Evolutionary conservation across 1,284 basidiomycete species (phyloP).

Genomic region (Boletus sp.): DNA sequence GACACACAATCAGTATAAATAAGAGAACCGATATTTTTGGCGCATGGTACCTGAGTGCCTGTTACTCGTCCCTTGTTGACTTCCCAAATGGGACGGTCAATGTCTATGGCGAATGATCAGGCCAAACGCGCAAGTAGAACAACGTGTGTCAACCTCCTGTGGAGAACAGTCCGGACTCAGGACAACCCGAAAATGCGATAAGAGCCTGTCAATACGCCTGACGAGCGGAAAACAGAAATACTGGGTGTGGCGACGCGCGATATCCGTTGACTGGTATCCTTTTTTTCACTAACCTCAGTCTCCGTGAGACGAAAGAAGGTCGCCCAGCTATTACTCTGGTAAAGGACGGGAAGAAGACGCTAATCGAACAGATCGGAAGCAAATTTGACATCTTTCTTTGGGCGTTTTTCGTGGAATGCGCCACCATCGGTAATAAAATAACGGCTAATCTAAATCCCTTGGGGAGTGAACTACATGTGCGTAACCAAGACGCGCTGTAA

Average conservation of each 20-base stretch:
- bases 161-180: background rate
- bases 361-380: conserved; percentile 4
- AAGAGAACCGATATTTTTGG: conserved; percentile 5
- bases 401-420: conserved; percentile 7
- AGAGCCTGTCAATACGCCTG: background rate
- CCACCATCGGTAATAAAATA: conserved; percentile 20
- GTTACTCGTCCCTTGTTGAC: conserved; percentile 6
- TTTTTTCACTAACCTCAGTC: background rate
- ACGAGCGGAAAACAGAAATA: background rate
- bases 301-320: conserved; percentile 6
- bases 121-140: background rate
- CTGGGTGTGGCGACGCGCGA: background rate
- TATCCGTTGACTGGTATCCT: background rate
- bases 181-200: background rate
- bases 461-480: conserved; percentile 6
- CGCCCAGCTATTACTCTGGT: background rate
- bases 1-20: conserved; percentile 6
- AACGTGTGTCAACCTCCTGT: background rate
- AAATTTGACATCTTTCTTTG: background rate
- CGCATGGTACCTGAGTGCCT: conserved; percentile 22
- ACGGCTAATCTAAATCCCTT: background rate
- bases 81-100: background rate
- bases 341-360: background rate
- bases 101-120: background rate
- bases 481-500: conserved; percentile 7